Evolutionary conservation across 805 yeast species (phyloP), one percentile per base, ranked within the genome.

Genomic region (Saccharomycopsis microspora): DNA sequence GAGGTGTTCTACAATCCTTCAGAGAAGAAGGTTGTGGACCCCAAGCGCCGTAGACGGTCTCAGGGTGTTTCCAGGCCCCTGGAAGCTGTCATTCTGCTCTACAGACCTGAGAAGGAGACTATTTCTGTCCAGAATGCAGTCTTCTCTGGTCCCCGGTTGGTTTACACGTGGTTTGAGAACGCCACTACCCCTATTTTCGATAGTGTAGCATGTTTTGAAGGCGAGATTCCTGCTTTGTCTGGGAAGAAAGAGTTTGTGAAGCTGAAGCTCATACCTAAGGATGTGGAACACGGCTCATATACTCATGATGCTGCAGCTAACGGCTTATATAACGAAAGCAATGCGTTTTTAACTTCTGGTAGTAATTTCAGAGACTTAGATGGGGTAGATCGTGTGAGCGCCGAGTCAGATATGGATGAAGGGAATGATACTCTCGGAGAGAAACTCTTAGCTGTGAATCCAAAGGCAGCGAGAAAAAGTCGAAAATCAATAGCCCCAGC

Each of bases 1-100:
- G 96, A 88, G 60, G 58, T 85, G 1, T 89, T 87, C 65, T 69
- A 70, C 45, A 70, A 79, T 55, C 82, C 88, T 4, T 66, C 67
- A 54, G 56, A 49, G 28, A 50, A 48, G 8, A 46, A 47, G 7
- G 39, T 5, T 4, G 28, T 38, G 7, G 28, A 45, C 33, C 41
- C 40, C 28, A 43, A 54, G 40, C 43, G 53, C 56, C 35, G 68
- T 72, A 61, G 65, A 72, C 67, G 70, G 73, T 67, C 70, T 70
- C 75, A 43, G 43, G 9, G 35, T 66, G 7, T 65, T 55, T 79
- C 89, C 2, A 72, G 74, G 48, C 39, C 27, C 53, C 61, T 78
- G 1, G 66, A 69, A 46, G 69, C 71, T 27, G 63, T 62, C 4
- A 58, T 85, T 19, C 63, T 60, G 39, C 56, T 81, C n/a, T 53